phyloP scores from a whole-genome alignment of 148 eudicot species.

The Chenopodium quinoa region DNA sequence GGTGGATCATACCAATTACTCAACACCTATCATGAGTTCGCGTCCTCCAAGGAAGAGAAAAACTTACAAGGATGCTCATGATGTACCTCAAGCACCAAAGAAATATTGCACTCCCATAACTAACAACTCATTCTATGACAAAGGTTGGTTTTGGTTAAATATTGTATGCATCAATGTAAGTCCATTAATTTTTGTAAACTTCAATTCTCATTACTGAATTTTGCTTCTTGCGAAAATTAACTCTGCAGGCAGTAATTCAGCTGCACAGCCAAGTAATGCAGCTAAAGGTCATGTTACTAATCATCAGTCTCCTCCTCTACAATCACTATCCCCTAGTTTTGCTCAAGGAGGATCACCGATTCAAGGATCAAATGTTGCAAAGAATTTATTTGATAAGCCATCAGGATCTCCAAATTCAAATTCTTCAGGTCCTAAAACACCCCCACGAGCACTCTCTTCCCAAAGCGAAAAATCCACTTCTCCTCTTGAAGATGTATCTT shows the following conservation, averaged over 20 bases:
- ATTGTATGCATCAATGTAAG: background rate
- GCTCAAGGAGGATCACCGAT: constrained; percentile 27
- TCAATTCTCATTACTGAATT: background rate
- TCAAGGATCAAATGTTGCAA: constrained; percentile 64
- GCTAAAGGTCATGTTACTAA: constrained; percentile 23
- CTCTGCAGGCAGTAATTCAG: constrained; percentile 35
- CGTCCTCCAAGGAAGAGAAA: constrained; percentile 57
- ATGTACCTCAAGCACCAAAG: constrained; percentile 45
- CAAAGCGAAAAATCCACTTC: constrained; percentile 58
- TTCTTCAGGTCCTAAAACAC: constrained; percentile 64
- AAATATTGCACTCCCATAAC: constrained; percentile 36
- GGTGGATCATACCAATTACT: constrained; percentile 33
- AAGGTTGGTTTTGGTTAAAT: constrained; percentile 36
- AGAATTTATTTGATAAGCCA: constrained; percentile 57
- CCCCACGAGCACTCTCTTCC: constrained; percentile 57
- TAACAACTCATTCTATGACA: constrained; percentile 25
- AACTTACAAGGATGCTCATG: constrained; percentile 36
- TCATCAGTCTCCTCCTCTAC: constrained; percentile 30
- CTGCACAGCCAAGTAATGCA: constrained; percentile 28
- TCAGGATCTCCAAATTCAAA: constrained; percentile 47
- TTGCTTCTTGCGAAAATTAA: constrained; percentile 3
- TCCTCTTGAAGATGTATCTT: constrained; percentile 53
- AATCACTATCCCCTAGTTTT: constrained; percentile 26
- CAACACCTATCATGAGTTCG: constrained; percentile 38
- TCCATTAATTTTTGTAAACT: background rate